Evolutionary conservation across 139 green algal species (phyloP).

Genomic region (Chlamydomonas asymmetrica): DNA sequence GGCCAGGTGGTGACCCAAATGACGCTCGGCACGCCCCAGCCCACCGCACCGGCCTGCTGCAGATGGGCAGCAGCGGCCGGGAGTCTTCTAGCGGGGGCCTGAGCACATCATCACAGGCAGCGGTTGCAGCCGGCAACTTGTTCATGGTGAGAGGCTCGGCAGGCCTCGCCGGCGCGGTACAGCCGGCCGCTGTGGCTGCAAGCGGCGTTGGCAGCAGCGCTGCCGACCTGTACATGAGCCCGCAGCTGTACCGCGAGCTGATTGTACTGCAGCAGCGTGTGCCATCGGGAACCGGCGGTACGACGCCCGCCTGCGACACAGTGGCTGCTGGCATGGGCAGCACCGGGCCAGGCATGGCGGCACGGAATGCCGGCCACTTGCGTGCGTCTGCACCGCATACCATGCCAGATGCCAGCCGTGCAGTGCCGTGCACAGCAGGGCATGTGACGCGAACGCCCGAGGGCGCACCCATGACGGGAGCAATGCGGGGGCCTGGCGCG

Average conservation of each 20-base stretch:
- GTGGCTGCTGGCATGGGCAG: background rate
- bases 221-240: constrained; percentile 23
- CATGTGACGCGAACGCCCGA: too few species aligned
- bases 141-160: background rate
- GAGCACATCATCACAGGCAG: background rate
- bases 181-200: background rate
- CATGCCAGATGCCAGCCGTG: background rate
- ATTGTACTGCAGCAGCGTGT: background rate
- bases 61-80: too few species aligned
- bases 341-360: background rate
- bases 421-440: background rate
- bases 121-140: background rate
- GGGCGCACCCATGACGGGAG: too few species aligned
- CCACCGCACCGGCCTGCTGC: background rate
- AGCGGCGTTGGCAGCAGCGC: background rate
- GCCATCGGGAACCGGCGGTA: too few species aligned
- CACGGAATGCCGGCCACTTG: background rate
- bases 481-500: too few species aligned
- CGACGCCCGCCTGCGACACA: too few species aligned
- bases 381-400: background rate
- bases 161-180: background rate
- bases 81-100: background rate
- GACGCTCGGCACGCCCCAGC: background rate
- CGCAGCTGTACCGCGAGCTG: constrained; percentile 12
- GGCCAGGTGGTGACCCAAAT: too few species aligned